Evolutionary conservation across 78 protist genomes (phyloP), one percentile per base, ranked within the genome.

Genomic region (Dictyostelium purpureum): DNA sequence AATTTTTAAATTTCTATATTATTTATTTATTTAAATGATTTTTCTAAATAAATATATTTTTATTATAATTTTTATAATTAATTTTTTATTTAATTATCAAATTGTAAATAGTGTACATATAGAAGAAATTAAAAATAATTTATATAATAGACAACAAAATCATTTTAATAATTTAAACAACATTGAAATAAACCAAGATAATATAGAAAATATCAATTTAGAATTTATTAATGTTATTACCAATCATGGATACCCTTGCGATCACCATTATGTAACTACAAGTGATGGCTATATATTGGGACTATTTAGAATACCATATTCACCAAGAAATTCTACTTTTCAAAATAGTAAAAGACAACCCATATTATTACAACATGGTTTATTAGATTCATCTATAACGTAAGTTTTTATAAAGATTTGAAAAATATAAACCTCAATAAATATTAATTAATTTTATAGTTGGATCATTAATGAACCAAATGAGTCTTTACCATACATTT

Each of bases 291-390:
- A 76, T 26, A 38, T 67, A 9, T 73, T 95, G 31, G 21, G 42
- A 9, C 1, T 87, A 19, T 54, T 65, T 52, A 77, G 97, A 54
- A 76, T 95, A 16, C 93, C 94, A 14, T 47, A n/a, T 26, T 57
- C 66, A 11, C 26, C 21, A 10, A 54, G n/a, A 9, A n/a, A 54
- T n/a, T 26, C 21, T n/a, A 26, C 21, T 4, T 26, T 26, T 26
- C 16, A 42, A 42, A 24, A 19, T 14, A 70, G 31, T 18, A 18
- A 9, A 21, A n/a, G 82, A 43, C 83, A 87, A 35, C 85, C 94
- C 1, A 73, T 94, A 6, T 3, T 79, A 28, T 67, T 94, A 5
- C 91, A 88, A 61, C 96, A 94, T 77, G 96, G 96, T 49, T 9
- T 94, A 43, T 16, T 94, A 10, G 96, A 87, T 57, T 59, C 90